phyloP scores from a whole-genome alignment of 192 early-diverging fungal genomes.

The Coemansia sp. region DNA sequence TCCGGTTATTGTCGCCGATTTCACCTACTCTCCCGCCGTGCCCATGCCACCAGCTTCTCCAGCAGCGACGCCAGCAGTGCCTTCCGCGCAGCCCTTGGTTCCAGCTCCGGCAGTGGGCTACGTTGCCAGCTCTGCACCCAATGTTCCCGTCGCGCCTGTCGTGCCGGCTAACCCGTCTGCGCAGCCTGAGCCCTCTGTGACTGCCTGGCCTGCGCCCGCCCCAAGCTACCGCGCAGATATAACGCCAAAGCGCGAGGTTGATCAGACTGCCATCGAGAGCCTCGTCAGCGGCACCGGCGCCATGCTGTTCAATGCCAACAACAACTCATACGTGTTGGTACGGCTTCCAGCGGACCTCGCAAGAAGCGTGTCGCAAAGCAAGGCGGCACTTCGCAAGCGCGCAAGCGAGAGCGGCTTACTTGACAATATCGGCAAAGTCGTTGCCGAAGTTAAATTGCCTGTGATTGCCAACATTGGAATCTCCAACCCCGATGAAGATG shows the following conservation, averaged over 20 bases:
- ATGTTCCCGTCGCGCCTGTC: background rate
- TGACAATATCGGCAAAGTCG: slow-evolving; percentile 25
- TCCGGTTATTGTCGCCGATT: slow-evolving; percentile 28
- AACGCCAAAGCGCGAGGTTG: slow-evolving; percentile 26
- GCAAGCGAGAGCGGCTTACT: slow-evolving; percentile 22
- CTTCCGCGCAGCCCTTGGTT: background rate
- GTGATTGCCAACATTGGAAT: slow-evolving; percentile 32
- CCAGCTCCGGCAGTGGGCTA: slow-evolving; percentile 18
- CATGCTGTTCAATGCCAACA: slow-evolving; percentile 25
- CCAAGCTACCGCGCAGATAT: slow-evolving; percentile 17
- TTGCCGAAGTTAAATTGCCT: slow-evolving; percentile 26
- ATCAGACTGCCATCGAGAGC: slow-evolving; percentile 8
- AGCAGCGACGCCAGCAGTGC: background rate
- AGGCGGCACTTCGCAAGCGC: slow-evolving; percentile 25
- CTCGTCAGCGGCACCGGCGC: slow-evolving; percentile 30
- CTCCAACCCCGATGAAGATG: slow-evolving; percentile 15
- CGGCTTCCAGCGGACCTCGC: slow-evolving; percentile 29
- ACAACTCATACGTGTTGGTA: slow-evolving; percentile 29
- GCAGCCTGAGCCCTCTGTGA: slow-evolving; percentile 7
- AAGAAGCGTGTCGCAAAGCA: slow-evolving; percentile 8
- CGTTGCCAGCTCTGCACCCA: slow-evolving; percentile 14
- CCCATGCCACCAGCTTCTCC: slow-evolving; percentile 3
- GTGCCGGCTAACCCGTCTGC: slow-evolving; percentile 15
- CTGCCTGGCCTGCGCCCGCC: slow-evolving; percentile 8
- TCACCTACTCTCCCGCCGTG: slow-evolving; percentile 30